Evolutionary conservation across 2,329 filamentous ascomycete species (phyloP).

Genomic region (Aureobasidium subglaciale): DNA sequence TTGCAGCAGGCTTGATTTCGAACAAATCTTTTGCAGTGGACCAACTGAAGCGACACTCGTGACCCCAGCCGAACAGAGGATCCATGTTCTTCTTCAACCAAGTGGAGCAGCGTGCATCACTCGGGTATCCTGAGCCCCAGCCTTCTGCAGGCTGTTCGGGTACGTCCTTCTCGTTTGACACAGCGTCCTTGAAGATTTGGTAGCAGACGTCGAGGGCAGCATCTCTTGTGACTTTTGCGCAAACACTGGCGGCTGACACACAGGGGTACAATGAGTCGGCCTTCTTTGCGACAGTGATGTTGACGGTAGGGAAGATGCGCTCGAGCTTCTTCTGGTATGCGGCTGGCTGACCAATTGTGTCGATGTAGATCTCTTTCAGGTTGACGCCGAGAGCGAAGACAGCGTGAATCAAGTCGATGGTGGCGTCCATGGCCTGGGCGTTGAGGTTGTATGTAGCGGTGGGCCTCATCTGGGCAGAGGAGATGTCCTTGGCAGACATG

Average conservation of each 20-base stretch:
- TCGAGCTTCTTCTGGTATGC: constrained; percentile 80
- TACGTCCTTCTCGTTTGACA: constrained; percentile 25
- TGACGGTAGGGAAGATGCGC: constrained; percentile 66
- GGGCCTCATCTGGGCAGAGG: constrained; percentile 66
- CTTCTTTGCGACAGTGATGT: constrained; percentile 55
- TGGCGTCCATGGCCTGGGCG: constrained; percentile 90
- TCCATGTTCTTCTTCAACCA: constrained; percentile 89
- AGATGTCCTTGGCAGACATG: constrained; percentile 79
- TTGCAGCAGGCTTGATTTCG: constrained; percentile 61
- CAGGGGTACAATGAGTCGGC: constrained; percentile 88
- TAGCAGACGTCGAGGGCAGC: constrained; percentile 78
- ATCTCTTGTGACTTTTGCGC: constrained; percentile 92
- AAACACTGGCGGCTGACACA: constrained; percentile 88
- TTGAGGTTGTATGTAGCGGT: constrained; percentile 75
- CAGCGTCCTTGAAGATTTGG: constrained; percentile 40
- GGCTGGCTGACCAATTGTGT: constrained; percentile 80
- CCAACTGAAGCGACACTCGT: constrained; percentile 92
- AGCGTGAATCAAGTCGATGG: constrained; percentile 69
- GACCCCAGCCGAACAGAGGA: constrained; percentile 89
- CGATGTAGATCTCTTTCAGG: constrained; percentile 83
- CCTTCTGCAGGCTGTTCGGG: constrained; percentile 31
- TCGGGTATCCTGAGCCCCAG: constrained; percentile 94
- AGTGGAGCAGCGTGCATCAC: constrained; percentile 67
- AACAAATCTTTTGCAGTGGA: constrained; percentile 90
- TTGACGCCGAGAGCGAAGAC: constrained; percentile 74